Conservation (phyloP, 2,329 filamentous ascomycete species). For the Trichocomaceae sp. region DNA sequence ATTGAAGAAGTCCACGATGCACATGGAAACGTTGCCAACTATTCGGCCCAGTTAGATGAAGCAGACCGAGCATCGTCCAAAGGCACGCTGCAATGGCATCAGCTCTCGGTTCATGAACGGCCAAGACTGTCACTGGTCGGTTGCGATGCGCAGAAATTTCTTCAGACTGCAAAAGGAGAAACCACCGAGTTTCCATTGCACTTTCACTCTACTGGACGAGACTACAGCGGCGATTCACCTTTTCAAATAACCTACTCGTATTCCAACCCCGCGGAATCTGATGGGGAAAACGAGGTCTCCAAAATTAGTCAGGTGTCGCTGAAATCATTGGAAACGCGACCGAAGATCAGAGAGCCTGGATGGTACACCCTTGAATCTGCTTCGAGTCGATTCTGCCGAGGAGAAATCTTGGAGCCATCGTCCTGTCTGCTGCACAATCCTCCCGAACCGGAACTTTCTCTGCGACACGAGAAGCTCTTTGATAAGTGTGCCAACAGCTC, state of each 20-base stretch:
- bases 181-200: constrained; percentile 62
- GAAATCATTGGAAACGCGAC: constrained; percentile 54
- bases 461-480: constrained; percentile 73
- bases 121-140: constrained; percentile 65
- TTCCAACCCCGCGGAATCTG: constrained; percentile 67
- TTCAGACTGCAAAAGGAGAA: constrained; percentile 75
- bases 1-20: constrained; percentile 90
- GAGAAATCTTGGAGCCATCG: constrained; percentile 86
- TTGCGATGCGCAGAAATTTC: constrained; percentile 71
- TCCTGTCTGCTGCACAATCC: constrained; percentile 92
- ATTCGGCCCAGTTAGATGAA: constrained; percentile 59
- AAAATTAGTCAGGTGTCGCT: constrained; percentile 54
- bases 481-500: constrained; percentile 95
- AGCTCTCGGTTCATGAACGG: constrained; percentile 79
- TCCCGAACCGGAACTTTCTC: constrained; percentile 69
- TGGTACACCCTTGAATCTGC: constrained; percentile 80
- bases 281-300: constrained; percentile 53
- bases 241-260: constrained; percentile 77
- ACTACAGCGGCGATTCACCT: constrained; percentile 53
- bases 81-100: constrained; percentile 61
- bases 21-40: constrained; percentile 78
- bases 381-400: constrained; percentile 71
- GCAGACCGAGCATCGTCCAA: constrained; percentile 54
- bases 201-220: constrained; percentile 58
- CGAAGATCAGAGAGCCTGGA: constrained; percentile 67